Percentiles rank a stretch among this genome's conserved stretches.
These are phyloP conservation scores for Sporothrix protearum DNA, from an alignment of 2,329 filamentous ascomycete genomes.

Conservation along the genomic window DNA sequence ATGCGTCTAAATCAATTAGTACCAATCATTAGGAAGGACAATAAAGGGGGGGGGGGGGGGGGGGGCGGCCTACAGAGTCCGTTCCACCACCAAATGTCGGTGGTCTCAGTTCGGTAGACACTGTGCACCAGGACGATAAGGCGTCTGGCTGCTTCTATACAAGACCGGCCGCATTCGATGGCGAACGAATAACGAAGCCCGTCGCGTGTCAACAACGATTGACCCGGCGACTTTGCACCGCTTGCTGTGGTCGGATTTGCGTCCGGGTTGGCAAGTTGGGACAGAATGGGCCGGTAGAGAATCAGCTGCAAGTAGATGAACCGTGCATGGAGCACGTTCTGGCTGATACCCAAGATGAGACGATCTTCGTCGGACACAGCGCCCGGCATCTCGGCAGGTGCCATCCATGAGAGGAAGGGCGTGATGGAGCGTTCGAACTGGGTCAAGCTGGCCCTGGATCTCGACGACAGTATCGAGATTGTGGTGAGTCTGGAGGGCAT, in stretches of 20 bases:
- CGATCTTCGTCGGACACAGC: not conserved
- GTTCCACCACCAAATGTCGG: constrained; percentile 26
- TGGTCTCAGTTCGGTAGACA: constrained; percentile 17
- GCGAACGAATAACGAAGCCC: constrained; percentile 24
- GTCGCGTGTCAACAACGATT: constrained; percentile 14
- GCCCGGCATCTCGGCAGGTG: not conserved
- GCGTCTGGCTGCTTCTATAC: constrained; percentile 21
- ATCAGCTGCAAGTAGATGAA: constrained; percentile 24
- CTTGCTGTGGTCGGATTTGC: not conserved
- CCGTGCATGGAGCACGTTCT: constrained; percentile 18
- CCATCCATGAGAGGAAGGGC: constrained; percentile 21
- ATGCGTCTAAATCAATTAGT: constrained; percentile 15
- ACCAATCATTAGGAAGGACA: no score
- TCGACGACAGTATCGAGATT: constrained; percentile 23
- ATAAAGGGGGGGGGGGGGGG: no score
- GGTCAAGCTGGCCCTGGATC: constrained; percentile 22
- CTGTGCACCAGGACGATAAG: constrained; percentile 20
- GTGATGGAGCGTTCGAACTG: constrained; percentile 21
- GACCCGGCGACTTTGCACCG: not conserved
- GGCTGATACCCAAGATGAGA: constrained; percentile 13
- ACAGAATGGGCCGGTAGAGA: constrained; percentile 21
- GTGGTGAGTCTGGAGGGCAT: constrained; percentile 12
- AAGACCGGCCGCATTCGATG: constrained; percentile 22
- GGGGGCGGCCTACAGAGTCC: constrained; percentile 15
- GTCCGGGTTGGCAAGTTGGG: constrained; percentile 16